A percentile compares a stretch with the other conserved stretches of the same genome.
phyloP scores from a whole-genome alignment of 768 basidiomycete species.

The Tulasnella sp. region DNA sequence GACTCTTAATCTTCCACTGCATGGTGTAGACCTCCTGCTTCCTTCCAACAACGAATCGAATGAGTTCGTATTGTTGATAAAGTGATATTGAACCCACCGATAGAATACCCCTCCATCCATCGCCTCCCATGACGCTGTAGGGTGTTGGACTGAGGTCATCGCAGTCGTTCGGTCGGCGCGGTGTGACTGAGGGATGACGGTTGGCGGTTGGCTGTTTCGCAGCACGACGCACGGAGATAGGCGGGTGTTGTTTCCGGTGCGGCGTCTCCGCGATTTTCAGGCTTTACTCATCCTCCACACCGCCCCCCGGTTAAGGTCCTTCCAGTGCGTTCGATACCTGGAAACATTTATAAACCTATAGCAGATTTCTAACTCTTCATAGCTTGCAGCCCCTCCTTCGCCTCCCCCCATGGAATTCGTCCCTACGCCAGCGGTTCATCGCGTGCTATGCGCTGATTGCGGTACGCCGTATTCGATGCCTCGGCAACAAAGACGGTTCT shows the following conservation, averaged over 20 bases:
- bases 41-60: slow-evolving; percentile 37
- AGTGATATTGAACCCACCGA: slow-evolving; percentile 43
- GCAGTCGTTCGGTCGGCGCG: background rate
- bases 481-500: background rate
- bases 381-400: background rate
- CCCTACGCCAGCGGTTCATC: slow-evolving; percentile 72
- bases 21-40: slow-evolving; percentile 82
- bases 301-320: background rate
- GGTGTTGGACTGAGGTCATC: slow-evolving; percentile 50
- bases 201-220: slow-evolving; percentile 7
- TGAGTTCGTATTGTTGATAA: background rate
- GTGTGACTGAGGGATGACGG: background rate
- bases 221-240: slow-evolving; percentile 1
- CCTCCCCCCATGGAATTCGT: slow-evolving; percentile 69
- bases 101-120: slow-evolving; percentile 92
- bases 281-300: slow-evolving; percentile 34
- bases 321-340: slow-evolving; percentile 1
- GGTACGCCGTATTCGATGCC: slow-evolving; percentile 54
- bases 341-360: background rate
- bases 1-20: slow-evolving; percentile 73
- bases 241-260: slow-evolving; percentile 16
- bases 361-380: background rate
- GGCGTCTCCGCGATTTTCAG: slow-evolving; percentile 24
- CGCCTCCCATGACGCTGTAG: slow-evolving; percentile 85
- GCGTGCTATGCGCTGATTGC: slow-evolving; percentile 88